Base-by-base conservation (phyloP, 306 rosid species). In the Prunus davidiana region DNA sequence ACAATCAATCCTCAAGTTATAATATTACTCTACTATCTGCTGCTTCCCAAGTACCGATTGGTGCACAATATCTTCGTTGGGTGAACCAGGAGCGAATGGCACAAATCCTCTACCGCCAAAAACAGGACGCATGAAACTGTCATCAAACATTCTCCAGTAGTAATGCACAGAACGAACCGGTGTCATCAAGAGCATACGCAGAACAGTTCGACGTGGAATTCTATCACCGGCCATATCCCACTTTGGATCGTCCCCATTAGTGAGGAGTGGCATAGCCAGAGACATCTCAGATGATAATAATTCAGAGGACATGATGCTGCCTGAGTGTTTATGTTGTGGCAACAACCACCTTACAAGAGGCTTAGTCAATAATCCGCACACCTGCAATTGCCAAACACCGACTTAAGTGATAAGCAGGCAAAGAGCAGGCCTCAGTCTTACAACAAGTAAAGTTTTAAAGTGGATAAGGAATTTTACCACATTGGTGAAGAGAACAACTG, bases 331-430 rank as follows among this genome's bases (percentile, higher is more conserved):
- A 12, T 57, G 83, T 34, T 61, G 82, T 27, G 86, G 83, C 38
- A 83, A 67, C 88, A 90, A 77, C 60, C 65, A 69, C 81, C 83
- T 76, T 66, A 85, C 76, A 2, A 90, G 81, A 69, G 91, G 88
- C 82, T 88, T 86, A 0, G 88, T 90, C 82, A 90, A 49, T 73
- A 88, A 79, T 82, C 96, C 93, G 56, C 89, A 87, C 54, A 90
- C 89, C 93, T 90, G 82, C 67, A 78, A 43, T 22, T 62, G 77
- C n/a, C 61, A 24, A 68, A 65, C 14, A 50, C 18, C 24, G 61
- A n/a, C 50, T 20, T 8, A 49, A 38, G 43, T 38, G 43, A 38
- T 38, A 38, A 38, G 43, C 43, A 38, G 43, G 43, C 43, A 7
- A 38, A 6, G 43, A 7, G 43, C 43, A 7, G 43, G 43, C 43